A percentile compares a stretch with the other conserved stretches of the same genome.
Conservation (phyloP, 164 flowering plant species). For the Vitis vinifera region ASM3070453v1 NC_081822.1:4649501-4650000, state of each 20-base stretch:
- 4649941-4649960: neutral
- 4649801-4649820: slow-evolving; percentile 61
- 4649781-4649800: slow-evolving; percentile 39
- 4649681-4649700: slow-evolving; percentile 54
- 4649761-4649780: slow-evolving; percentile 64
- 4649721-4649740: slow-evolving; percentile 64
- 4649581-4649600: slow-evolving; percentile 54
- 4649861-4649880: slow-evolving; percentile 44
- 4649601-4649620: slow-evolving; percentile 60
- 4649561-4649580: slow-evolving; percentile 68
- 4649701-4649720: slow-evolving; percentile 48
- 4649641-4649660: slow-evolving; percentile 56
- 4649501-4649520: slow-evolving; percentile 57
- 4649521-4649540: slow-evolving; percentile 66
- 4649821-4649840: slow-evolving; percentile 51
- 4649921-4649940: slow-evolving; percentile 7
- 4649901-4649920: neutral
- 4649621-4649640: slow-evolving; percentile 62
- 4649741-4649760: slow-evolving; percentile 54
- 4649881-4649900: slow-evolving; percentile 44
- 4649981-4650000: slow-evolving; percentile 17
- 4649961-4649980: slow-evolving; percentile 2
- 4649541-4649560: slow-evolving; percentile 70
- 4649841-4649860: slow-evolving; percentile 55
- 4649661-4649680: slow-evolving; percentile 61